Percentiles rank a stretch among this genome's conserved stretches.
Conservation (phyloP, 148 eudicot species). For the Amaranthus hypochondriacus region DNA sequence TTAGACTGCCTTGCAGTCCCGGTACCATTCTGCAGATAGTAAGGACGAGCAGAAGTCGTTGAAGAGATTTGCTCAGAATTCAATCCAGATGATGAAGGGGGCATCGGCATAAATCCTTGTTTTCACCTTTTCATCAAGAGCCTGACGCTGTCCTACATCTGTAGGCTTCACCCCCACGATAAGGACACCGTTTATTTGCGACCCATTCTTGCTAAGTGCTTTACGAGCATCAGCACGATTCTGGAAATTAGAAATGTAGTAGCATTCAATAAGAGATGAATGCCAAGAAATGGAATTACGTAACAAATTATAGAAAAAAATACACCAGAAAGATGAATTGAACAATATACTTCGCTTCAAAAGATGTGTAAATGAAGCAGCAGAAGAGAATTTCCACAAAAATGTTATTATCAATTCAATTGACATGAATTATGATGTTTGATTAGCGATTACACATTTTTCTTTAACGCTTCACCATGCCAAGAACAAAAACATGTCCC, state of each 20-base stretch:
- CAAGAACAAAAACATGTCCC: not conserved
- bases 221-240: conserved; percentile 78
- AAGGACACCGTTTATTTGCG: conserved; percentile 74
- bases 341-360: not conserved
- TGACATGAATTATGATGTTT: not conserved
- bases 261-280: not conserved
- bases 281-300: not conserved
- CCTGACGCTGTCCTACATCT: conserved; percentile 70
- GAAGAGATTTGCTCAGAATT: conserved; percentile 39
- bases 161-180: conserved; percentile 87
- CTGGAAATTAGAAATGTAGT: conserved; percentile 35
- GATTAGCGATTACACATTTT: not conserved
- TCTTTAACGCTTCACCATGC: not conserved
- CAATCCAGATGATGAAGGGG: conserved; percentile 40
- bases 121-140: conserved; percentile 62
- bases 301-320: not conserved
- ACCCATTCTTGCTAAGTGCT: conserved; percentile 86
- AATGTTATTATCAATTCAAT: not conserved
- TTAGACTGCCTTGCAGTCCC: conserved; percentile 48
- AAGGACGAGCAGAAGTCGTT: conserved; percentile 36
- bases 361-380: not conserved
- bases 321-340: not conserved
- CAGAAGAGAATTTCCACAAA: not conserved
- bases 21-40: conserved; percentile 59
- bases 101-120: conserved; percentile 80